A percentile compares a stretch with the other conserved stretches of the same genome.
These are phyloP conservation scores for Candida maesae DNA, from an alignment of 805 yeast species.

Conservation along the genomic window DNA sequence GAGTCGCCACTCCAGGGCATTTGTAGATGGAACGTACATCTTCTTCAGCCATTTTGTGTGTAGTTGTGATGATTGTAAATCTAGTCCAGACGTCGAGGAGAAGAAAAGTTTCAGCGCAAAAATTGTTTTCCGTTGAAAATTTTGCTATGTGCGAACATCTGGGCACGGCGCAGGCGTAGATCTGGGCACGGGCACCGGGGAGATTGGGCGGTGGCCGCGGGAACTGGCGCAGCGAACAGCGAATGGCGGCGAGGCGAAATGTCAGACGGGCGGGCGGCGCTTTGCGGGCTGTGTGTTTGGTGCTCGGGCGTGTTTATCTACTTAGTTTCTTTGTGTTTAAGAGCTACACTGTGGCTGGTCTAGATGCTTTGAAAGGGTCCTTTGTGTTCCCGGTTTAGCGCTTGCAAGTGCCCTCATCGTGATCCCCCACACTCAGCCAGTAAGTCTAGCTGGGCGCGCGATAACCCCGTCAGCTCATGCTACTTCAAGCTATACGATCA, in stretches of 20 bases:
- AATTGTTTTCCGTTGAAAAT: conserved; percentile 2
- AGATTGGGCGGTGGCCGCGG: no score
- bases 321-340: no score
- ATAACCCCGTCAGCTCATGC: no score
- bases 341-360: no score
- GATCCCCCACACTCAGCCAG: no score
- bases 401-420: no score
- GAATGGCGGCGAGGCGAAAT: background rate
- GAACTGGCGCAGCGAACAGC: no score
- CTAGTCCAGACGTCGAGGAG: background rate
- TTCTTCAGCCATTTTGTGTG: conserved; percentile 30
- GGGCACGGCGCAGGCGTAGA: conserved; percentile 7
- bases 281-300: background rate
- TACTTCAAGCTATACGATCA: no score
- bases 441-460: no score
- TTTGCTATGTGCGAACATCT: conserved; percentile 6
- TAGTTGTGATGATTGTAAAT: background rate
- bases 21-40: conserved; percentile 22
- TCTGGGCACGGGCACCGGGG: background rate
- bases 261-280: conserved; percentile 1
- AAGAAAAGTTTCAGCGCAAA: conserved; percentile 5
- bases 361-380: no score
- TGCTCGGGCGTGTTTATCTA: no score
- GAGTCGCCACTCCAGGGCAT: background rate
- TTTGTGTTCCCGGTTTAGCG: no score